Evolutionary conservation across 2,329 filamentous ascomycete species (phyloP), one percentile per base, ranked within the genome.

Genomic region (Diaporthe destruens): DNA sequence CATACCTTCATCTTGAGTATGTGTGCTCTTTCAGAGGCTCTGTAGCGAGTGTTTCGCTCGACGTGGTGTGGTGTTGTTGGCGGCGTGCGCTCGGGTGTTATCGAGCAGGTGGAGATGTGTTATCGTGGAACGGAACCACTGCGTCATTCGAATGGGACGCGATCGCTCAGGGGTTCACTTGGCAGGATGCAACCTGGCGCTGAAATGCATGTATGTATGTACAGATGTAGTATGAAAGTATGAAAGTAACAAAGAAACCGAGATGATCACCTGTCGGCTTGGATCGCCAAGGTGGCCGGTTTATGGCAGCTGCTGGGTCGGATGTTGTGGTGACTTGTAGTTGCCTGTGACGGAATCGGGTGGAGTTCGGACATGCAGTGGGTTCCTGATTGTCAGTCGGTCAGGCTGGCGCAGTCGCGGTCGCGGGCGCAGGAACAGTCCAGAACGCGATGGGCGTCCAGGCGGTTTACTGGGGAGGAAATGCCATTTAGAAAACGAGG

Each of bases 1-100:
- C 81, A 70, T 75, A 82, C 82, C 80, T 84, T 84, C 83, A 84
- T 84, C 39, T 77, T 81, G 75, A 2, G 53, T 20, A 25, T 53
- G n/a, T 12, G 61, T 39, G 23, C n/a, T 53, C 32, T 47, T 32
- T 2, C 32, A 56, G 61, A 36, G 47, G 16, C n/a, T 42, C 8
- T 42, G 39, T 11, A 68, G 20, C 49, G 49, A 29, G 53, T 66
- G 42, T 9, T 23, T 20, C 32, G 32, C 20, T 36, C 23, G n/a
- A n/a, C 39, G 47, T 65, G 55, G 55, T 57, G 36, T 42, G 57
- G 61, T 14, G 67, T 54, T 9, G 34, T 56, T 51, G 51, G 49
- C 51, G 39, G 20, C 36, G 36, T 68, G 36, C 36, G n/a, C 47
- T 72, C 55, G 55, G 57, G 66, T 74, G 72, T 69, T 72, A 70